These are phyloP conservation scores for Populus euphratica DNA, from an alignment of 345 rosid genomes.

Conservation along the genomic window DNA sequence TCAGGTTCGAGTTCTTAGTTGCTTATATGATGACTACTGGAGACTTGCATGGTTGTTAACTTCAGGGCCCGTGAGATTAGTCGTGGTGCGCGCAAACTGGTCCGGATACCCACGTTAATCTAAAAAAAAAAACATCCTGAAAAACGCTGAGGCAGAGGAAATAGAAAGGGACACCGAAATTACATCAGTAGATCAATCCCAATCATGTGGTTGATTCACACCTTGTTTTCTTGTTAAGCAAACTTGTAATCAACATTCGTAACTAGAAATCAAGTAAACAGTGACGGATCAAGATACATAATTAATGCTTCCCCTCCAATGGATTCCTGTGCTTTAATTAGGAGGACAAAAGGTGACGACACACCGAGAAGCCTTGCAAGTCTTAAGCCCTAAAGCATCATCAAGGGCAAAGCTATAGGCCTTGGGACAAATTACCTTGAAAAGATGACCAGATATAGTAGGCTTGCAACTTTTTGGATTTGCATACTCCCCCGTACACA, in stretches of 20 bases:
- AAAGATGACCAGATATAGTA: conserved; percentile 35
- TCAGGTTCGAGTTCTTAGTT: no score
- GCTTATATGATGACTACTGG: no score
- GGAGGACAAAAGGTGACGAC: conserved; percentile 52
- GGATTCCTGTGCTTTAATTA: neutral
- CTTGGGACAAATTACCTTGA: conserved; percentile 48
- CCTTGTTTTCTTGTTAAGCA: neutral
- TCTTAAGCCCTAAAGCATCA: conserved; percentile 44
- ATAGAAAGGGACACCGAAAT: neutral
- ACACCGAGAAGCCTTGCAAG: conserved; percentile 45
- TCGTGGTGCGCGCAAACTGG: no score
- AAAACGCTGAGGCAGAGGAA: neutral
- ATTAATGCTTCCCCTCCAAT: neutral
- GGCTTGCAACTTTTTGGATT: conserved; percentile 40
- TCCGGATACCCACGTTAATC: no score
- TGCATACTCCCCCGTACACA: conserved; percentile 44
- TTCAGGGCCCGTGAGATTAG: no score
- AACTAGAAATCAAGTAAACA: neutral
- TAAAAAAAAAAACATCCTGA: no score
- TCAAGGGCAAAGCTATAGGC: conserved; percentile 49
- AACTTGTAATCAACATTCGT: neutral
- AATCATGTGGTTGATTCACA: neutral
- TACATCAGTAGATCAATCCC: neutral
- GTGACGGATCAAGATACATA: neutral
- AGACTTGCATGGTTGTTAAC: no score